These are phyloP conservation scores for Syzygium oleosum DNA, from an alignment of 345 rosid species.

Conservation along the genomic window DNA sequence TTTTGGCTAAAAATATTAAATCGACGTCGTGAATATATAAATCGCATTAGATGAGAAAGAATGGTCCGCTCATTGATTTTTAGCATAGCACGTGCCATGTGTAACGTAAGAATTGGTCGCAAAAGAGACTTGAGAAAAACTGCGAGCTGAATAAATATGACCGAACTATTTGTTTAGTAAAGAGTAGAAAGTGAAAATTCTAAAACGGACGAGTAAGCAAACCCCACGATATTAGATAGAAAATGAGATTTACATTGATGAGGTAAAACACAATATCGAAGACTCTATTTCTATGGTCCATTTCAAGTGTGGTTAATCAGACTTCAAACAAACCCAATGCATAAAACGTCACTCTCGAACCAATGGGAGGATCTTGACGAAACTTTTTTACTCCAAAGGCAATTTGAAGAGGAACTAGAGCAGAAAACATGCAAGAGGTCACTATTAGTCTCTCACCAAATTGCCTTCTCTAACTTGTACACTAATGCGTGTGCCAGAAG, in stretches of 20 bases:
- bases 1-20: not conserved
- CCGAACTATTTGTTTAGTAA: not conserved
- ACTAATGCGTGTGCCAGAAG: not conserved
- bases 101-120: not conserved
- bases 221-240: not conserved
- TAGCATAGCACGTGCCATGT: not conserved
- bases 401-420: not conserved
- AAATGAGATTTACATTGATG: not conserved
- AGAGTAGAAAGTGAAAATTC: not conserved
- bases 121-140: not conserved
- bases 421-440: not conserved
- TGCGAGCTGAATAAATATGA: accelerated
- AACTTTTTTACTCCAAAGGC: not conserved
- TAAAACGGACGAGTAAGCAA: not conserved
- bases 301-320: not conserved
- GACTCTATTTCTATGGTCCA: not conserved
- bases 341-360: not conserved
- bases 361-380: not conserved
- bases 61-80: not conserved
- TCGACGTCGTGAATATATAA: not conserved
- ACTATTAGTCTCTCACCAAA: not conserved
- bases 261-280: not conserved
- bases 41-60: not conserved
- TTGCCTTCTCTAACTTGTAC: not conserved
- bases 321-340: not conserved